Evolutionary conservation across 2,329 filamentous ascomycete genomes (phyloP).

Genomic region (Monosporascus sp.): DNA sequence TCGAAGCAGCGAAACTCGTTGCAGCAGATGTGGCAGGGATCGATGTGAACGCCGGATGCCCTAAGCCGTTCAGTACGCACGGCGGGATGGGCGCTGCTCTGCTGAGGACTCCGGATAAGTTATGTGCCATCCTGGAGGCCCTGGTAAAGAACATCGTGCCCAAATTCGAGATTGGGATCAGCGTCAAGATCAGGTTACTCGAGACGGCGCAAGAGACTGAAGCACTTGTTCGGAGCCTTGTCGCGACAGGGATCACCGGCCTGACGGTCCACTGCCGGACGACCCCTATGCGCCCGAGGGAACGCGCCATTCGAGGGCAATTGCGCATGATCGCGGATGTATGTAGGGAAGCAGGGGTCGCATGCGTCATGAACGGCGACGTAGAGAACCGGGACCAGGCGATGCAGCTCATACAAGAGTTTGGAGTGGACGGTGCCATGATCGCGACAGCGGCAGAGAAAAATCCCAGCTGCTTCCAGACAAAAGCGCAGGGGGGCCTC

Average conservation of each 20-base stretch:
- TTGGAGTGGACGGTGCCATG: slow-evolving; percentile 90
- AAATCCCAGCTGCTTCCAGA: slow-evolving; percentile 83
- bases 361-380: slow-evolving; percentile 94
- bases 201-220: slow-evolving; percentile 72
- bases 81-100: slow-evolving; percentile 96
- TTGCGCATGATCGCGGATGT: slow-evolving; percentile 76
- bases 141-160: slow-evolving; percentile 73
- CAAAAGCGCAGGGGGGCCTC: slow-evolving; percentile 61
- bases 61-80: slow-evolving; percentile 89
- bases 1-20: slow-evolving; percentile 77
- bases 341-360: slow-evolving; percentile 79
- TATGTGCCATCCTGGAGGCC: slow-evolving; percentile 76
- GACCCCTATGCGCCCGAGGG: slow-evolving; percentile 87
- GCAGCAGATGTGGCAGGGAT: slow-evolving; percentile 87
- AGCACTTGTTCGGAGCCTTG: slow-evolving; percentile 69
- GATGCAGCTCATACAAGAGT: slow-evolving; percentile 65
- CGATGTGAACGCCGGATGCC: slow-evolving; percentile 96
- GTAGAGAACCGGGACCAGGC: slow-evolving; percentile 72
- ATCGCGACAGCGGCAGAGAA: slow-evolving; percentile 90
- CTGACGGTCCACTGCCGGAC: slow-evolving; percentile 95
- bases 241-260: slow-evolving; percentile 83
- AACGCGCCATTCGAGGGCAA: slow-evolving; percentile 80
- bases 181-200: slow-evolving; percentile 91
- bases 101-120: slow-evolving; percentile 74
- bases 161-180: slow-evolving; percentile 83